Evolutionary conservation across 2,329 filamentous ascomycete genomes (phyloP).

Genomic region (Cercospora zeina): DNA sequence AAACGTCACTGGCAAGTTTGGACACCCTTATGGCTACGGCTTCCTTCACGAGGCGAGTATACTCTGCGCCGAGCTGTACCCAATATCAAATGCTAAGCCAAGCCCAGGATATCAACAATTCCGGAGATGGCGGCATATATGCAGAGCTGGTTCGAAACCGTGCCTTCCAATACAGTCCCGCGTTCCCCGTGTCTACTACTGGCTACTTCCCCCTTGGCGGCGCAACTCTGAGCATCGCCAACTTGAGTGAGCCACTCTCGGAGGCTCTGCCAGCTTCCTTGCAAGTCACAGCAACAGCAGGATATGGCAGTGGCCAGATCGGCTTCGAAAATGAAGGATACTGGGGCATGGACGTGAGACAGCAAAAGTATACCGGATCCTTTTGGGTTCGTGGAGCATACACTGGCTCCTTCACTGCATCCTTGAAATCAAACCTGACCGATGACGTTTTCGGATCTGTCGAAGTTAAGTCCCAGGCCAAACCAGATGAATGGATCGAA

Average conservation of each 20-base stretch:
- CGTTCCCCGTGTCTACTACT: slow-evolving; percentile 27
- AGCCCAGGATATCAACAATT: slow-evolving; percentile 57
- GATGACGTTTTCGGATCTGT: slow-evolving; percentile 46
- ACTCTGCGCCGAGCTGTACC: background rate
- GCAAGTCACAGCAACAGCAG: slow-evolving; percentile 25
- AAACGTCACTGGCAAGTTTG: slow-evolving; percentile 23
- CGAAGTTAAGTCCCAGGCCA: slow-evolving; percentile 39
- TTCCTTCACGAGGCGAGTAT: slow-evolving; percentile 21
- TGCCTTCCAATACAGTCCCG: slow-evolving; percentile 58
- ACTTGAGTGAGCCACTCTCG: slow-evolving; percentile 31
- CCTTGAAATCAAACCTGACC: slow-evolving; percentile 44
- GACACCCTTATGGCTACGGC: slow-evolving; percentile 24
- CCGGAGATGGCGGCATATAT: slow-evolving; percentile 71
- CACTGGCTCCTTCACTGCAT: slow-evolving; percentile 35
- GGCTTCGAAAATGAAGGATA: slow-evolving; percentile 53
- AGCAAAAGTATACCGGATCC: slow-evolving; percentile 43
- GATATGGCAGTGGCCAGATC: slow-evolving; percentile 44
- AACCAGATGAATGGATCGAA: slow-evolving; percentile 44
- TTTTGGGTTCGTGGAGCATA: slow-evolving; percentile 41
- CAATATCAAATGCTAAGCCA: background rate
- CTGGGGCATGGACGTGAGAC: slow-evolving; percentile 55
- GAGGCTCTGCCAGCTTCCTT: slow-evolving; percentile 33
- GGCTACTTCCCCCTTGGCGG: slow-evolving; percentile 30
- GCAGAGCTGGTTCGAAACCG: slow-evolving; percentile 70
- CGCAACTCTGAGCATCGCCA: slow-evolving; percentile 28